Percentiles rank a stretch among this genome's conserved stretches.
Conservation (phyloP, 2,329 filamentous ascomycete genomes). For the Fusarium devonianum region DNA sequence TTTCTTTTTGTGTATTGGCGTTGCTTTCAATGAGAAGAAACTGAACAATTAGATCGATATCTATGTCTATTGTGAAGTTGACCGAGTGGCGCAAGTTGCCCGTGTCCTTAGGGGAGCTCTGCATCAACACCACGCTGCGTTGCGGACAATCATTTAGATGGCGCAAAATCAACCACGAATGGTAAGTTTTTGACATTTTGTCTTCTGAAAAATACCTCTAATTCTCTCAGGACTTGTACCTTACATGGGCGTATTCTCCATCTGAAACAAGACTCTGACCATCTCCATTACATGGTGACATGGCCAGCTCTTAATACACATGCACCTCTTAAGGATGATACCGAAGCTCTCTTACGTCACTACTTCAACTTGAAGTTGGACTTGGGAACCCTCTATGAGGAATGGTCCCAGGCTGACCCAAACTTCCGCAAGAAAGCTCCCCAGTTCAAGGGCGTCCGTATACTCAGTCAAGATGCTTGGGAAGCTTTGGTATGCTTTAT, state of each 20-base stretch:
- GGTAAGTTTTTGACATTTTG: constrained; percentile 59
- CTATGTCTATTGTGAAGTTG: constrained; percentile 56
- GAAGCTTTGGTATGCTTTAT: constrained; percentile 94
- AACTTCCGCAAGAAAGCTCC: constrained; percentile 91
- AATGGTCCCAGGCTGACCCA: constrained; percentile 85
- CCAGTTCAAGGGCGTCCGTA: constrained; percentile 88
- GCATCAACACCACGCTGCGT: constrained; percentile 90
- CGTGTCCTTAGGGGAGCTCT: constrained; percentile 82
- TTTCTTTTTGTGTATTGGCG: neutral
- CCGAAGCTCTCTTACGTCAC: constrained; percentile 75
- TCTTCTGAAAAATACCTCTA: neutral
- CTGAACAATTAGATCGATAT: neutral
- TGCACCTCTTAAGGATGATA: constrained; percentile 63
- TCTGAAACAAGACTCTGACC: constrained; percentile 79
- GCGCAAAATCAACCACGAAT: constrained; percentile 85
- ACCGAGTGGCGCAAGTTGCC: constrained; percentile 89
- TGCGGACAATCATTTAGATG: constrained; percentile 98
- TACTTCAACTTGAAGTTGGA: constrained; percentile 90
- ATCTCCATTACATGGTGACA: constrained; percentile 81
- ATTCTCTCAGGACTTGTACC: constrained; percentile 71
- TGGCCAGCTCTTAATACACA: constrained; percentile 53
- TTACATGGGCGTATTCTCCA: constrained; percentile 85
- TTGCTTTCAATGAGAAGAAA: neutral
- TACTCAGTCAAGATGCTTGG: constrained; percentile 95
- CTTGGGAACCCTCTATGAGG: constrained; percentile 76